A percentile compares a stretch with the other conserved stretches of the same genome.
Evolutionary conservation across 192 early-diverging fungal species (phyloP).

Genomic region (Coemansia sp.): DNA sequence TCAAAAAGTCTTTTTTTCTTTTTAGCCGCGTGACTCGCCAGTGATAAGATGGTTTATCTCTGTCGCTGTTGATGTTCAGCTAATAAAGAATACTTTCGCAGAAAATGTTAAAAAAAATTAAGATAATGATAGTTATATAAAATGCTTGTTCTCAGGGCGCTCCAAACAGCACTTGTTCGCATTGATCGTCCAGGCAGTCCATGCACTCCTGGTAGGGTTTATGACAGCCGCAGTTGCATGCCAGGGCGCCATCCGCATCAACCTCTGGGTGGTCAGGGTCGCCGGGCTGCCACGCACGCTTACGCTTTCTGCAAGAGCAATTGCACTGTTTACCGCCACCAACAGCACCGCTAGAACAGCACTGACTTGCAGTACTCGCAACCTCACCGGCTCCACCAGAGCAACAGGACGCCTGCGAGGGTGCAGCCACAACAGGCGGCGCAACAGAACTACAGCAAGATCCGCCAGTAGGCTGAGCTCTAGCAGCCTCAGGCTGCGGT

Average conservation of each 20-base stretch:
- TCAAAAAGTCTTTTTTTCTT: no score
- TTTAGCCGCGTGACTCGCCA: no score
- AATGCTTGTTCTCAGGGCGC: background rate
- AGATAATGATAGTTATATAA: background rate
- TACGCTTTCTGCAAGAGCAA: conserved; percentile 23
- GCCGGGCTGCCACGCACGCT: conserved; percentile 33
- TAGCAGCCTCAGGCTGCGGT: background rate
- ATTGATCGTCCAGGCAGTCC: conserved; percentile 59
- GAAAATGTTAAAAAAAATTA: background rate
- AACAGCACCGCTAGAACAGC: background rate
- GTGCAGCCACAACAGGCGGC: background rate
- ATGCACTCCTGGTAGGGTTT: conserved; percentile 58
- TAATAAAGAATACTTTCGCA: no score
- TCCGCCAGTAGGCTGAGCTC: conserved; percentile 15
- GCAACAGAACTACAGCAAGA: conserved; percentile 8
- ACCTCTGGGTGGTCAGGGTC: conserved; percentile 27
- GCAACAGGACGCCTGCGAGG: conserved; percentile 28
- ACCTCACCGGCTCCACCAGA: background rate
- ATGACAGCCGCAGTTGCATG: conserved; percentile 64
- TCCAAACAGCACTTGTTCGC: conserved; percentile 44
- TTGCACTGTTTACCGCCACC: conserved; percentile 13
- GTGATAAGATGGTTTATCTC: no score
- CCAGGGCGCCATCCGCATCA: conserved; percentile 57
- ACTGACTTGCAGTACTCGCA: background rate
- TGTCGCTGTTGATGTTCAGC: no score